A percentile compares a stretch with the other conserved stretches of the same genome.
phyloP scores from a whole-genome alignment of 306 rosid species.

The Astragalus glycyphyllos region DNA sequence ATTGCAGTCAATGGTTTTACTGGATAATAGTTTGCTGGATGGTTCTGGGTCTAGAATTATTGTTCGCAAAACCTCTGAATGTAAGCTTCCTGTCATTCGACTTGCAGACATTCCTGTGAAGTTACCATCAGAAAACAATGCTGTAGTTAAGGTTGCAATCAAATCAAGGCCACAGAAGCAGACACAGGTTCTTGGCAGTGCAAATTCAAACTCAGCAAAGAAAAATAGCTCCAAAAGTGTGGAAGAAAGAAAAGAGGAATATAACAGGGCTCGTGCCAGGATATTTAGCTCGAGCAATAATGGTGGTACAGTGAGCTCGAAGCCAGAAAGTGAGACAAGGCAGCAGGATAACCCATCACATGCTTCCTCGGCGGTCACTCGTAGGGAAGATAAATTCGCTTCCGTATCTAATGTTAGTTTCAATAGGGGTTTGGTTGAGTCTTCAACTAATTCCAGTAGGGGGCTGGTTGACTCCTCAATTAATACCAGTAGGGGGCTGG shows the following conservation, averaged over 20 bases:
- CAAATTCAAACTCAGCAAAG: slow-evolving; percentile 60
- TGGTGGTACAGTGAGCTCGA: slow-evolving; percentile 57
- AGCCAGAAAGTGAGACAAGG: slow-evolving; percentile 68
- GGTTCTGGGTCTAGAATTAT: slow-evolving; percentile 94
- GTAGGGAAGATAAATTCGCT: slow-evolving; percentile 67
- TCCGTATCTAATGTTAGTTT: slow-evolving; percentile 65
- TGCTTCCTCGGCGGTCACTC: slow-evolving; percentile 57
- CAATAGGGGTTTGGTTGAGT: slow-evolving; percentile 41
- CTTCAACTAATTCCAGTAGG: slow-evolving; percentile 58
- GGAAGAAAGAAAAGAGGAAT: slow-evolving; percentile 98
- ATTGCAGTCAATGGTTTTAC: slow-evolving; percentile 90
- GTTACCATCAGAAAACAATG: slow-evolving; percentile 64
- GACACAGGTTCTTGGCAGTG: slow-evolving; percentile 49
- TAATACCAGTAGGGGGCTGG: slow-evolving; percentile 55
- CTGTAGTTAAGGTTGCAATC: slow-evolving; percentile 83
- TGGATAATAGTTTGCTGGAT: slow-evolving; percentile 84
- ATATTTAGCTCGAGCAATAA: slow-evolving; percentile 72
- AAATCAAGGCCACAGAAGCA: slow-evolving; percentile 90
- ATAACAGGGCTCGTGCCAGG: slow-evolving; percentile 95
- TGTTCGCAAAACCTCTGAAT: slow-evolving; percentile 85
- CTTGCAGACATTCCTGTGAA: slow-evolving; percentile 90
- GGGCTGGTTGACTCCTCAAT: slow-evolving; percentile 50
- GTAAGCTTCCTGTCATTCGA: slow-evolving; percentile 75
- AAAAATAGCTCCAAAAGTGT: slow-evolving; percentile 75
- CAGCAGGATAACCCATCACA: slow-evolving; percentile 64